Evolutionary conservation across 78 protist species (phyloP), one percentile per base, ranked within the genome.

Genomic region (Acrasis kona): DNA sequence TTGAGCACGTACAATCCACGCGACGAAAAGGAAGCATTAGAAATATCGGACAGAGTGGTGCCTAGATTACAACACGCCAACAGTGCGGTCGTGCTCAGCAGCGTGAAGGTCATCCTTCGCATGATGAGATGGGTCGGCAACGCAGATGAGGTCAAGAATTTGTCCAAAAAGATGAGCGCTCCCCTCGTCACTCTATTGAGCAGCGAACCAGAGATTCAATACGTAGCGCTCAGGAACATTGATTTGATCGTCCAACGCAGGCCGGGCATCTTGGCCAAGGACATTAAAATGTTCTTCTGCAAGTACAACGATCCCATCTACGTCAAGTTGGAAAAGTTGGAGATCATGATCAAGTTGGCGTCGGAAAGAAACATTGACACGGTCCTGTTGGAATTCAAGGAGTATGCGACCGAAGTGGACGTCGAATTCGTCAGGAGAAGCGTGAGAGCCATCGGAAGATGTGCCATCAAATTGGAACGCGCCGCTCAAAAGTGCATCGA

Each of bases 291-390:
- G 27, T 96, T 97, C 91, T 96, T 96, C 86, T 91, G 93, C 81
- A 93, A 95, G 84, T 97, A 94, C 94, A 95, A 97, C 84, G 99
- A 97, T 73, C 98, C 99, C 40, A 89, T 91, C 84, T 97, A 96
- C 78, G 98, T 97, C 69, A 97, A 97, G 87, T 82, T 96, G 89
- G 99, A 97, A 83, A 97, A 97, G 89, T 92, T 97, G 39, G 99
- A 96, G 61, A 93, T 96, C 69, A 84, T 97, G 90, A 70, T 93
- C 42, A 84, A 79, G 80, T 90, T 97, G 12, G 98, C 97, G 72
- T 29, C 79, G 27, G 96, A 94, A 31, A 41, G 74, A 41, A 98
- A 94, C 85, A 74, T 92, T 74, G 91, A 87, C 39, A 42, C 5
- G 73, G 88, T 89, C 41, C 86, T 97, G 27, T 67, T 85, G 37